phyloP scores from a whole-genome alignment of 306 rosid genomes.

The Gillenia trifoliata region DNA sequence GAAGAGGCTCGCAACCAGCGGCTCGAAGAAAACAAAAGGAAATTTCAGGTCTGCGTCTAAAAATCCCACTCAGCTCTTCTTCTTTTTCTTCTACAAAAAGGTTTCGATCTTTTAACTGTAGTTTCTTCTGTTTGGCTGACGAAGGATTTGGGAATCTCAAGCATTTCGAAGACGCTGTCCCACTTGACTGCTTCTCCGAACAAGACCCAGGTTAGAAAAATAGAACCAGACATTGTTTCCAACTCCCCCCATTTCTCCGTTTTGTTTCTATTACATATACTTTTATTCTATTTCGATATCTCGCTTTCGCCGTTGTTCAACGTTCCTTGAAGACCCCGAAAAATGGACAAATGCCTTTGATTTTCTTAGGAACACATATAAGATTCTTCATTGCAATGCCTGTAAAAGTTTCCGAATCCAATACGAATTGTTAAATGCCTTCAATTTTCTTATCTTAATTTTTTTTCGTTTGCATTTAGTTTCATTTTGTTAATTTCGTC shows the following conservation, averaged over 20 bases:
- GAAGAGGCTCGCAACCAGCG: slow-evolving; percentile 68
- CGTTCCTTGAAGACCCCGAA: too few relatives aligned
- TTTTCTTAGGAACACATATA: too few relatives aligned
- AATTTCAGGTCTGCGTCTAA: slow-evolving; percentile 47
- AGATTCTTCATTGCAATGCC: background rate
- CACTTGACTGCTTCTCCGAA: slow-evolving; percentile 34
- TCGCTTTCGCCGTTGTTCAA: too few relatives aligned
- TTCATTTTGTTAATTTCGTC: background rate
- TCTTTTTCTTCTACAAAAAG: background rate
- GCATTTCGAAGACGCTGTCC: slow-evolving; percentile 48
- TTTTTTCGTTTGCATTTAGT: too few relatives aligned
- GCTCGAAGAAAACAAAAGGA: slow-evolving; percentile 62
- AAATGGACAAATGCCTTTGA: too few relatives aligned
- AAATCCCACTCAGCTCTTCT: background rate
- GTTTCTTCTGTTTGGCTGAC: background rate
- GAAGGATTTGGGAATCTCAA: slow-evolving; percentile 63
- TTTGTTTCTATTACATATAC: too few relatives aligned
- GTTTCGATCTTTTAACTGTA: background rate
- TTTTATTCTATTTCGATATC: too few relatives aligned
- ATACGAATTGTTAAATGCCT: background rate
- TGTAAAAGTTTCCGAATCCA: background rate
- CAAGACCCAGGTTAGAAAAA: slow-evolving; percentile 41
- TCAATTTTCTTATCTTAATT: too few relatives aligned
- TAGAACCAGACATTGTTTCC: background rate
- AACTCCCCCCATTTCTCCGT: background rate